Percentiles rank a stretch among this genome's conserved stretches.
phyloP scores from a whole-genome alignment of 148 eudicot species.

The Camellia lanceoleosa region DNA sequence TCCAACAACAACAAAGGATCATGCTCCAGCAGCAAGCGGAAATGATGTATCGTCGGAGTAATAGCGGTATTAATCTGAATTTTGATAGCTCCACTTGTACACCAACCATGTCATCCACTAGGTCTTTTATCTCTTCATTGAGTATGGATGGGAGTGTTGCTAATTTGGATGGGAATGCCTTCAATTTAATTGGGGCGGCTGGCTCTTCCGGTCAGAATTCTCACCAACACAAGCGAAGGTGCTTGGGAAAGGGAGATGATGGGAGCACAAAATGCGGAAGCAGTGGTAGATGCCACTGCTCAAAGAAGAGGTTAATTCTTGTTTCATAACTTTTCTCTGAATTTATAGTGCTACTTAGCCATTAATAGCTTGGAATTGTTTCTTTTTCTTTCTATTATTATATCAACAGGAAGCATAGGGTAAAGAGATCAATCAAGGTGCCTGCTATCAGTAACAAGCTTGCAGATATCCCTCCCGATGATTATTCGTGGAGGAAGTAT shows the following conservation, averaged over 20 bases:
- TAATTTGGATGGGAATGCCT: constrained; percentile 52
- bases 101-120: constrained; percentile 71
- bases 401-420: constrained; percentile 67
- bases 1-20: constrained; percentile 33
- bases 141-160: constrained; percentile 82
- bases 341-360: constrained; percentile 9
- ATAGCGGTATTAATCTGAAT: constrained; percentile 65
- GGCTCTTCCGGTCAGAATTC: constrained; percentile 55
- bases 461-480: constrained; percentile 92
- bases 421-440: constrained; percentile 87
- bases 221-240: constrained; percentile 53
- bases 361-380: constrained; percentile 7
- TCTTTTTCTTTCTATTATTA: constrained; percentile 15
- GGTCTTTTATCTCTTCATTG: constrained; percentile 81
- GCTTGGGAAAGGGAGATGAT: constrained; percentile 60
- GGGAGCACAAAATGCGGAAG: constrained; percentile 73
- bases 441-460: constrained; percentile 96
- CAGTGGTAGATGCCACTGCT: constrained; percentile 80
- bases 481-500: constrained; percentile 95
- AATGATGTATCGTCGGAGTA: constrained; percentile 48
- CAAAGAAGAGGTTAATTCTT: constrained; percentile 72
- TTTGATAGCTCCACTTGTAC: constrained; percentile 64
- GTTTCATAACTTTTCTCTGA: neutral
- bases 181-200: constrained; percentile 52
- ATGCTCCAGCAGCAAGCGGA: constrained; percentile 62